Base-by-base conservation (phyloP, 2,329 filamentous ascomycete species). In the Xylariaceae sp. region DNA sequence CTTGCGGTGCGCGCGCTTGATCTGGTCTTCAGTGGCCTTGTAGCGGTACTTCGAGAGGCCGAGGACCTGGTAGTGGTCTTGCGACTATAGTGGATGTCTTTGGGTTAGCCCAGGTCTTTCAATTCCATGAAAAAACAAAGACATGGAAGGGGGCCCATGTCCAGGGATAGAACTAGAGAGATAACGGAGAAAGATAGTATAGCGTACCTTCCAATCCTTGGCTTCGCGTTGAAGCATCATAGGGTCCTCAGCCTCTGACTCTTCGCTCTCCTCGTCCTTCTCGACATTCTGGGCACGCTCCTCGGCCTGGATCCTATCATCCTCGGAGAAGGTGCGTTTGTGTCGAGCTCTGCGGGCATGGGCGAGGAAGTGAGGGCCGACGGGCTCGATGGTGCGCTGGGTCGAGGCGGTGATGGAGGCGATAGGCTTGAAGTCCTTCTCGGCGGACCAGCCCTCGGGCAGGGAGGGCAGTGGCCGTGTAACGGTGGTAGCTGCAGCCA, bases 1-100 rank as follows among this genome's bases (percentile, higher is more conserved):
- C 85, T 96, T 97, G 78, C 94, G 90, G 79, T 99, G 93, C 62
- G 95, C 94, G 65, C 90, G 89, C 82, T 97, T 97, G 81, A 99
- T 97, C 79, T 97, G 93, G 62, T 97, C 93, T 74, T 96, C 92
- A 53, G 90, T 96, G 49, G 94, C 95, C 74, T 84, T 89, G 78
- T 81, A 94, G 66, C 94, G 88, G 80, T 95, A 93, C 75, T 92
- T 95, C 69, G 88, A 88, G 59, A 99, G 78, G 59, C 94, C 94
- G 53, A 99, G 87, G 50, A 99, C 89, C 65, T 94, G 91, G 75
- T 99, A 99, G 78, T 99, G 94, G 69, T 99, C 94, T 85, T 99
- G 94, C 61, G 79, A 81, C 89, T 95, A 59, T 45, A 57, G 19
- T 14, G 11, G 5, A 18, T 43, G 54, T n/a, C 6, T 11, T 7